These are phyloP conservation scores for Fusarium penzigii DNA, from an alignment of 2,329 filamentous ascomycete genomes.

Conservation along the genomic window DNA sequence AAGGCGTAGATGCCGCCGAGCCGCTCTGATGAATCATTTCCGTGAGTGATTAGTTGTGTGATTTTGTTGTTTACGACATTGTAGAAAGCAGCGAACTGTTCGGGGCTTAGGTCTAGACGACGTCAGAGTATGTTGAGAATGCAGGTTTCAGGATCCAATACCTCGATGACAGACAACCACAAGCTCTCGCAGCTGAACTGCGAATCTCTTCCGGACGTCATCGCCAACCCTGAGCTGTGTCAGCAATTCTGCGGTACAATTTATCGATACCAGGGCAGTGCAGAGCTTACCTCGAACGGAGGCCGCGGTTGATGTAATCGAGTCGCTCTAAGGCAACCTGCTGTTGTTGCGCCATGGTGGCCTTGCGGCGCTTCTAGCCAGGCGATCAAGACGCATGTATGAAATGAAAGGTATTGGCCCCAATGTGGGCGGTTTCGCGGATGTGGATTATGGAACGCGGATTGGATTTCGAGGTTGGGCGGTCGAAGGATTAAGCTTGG, in stretches of 20 bases:
- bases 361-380: conserved; percentile 25
- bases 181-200: conserved; percentile 55
- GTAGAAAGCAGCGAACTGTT: conserved; percentile 69
- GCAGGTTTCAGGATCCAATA: conserved; percentile 29
- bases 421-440: conserved; percentile 3
- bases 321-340: conserved; percentile 57
- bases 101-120: conserved; percentile 69
- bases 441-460: conserved; percentile 6
- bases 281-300: conserved; percentile 53
- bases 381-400: conserved; percentile 33
- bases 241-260: conserved; percentile 9
- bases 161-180: conserved; percentile 58
- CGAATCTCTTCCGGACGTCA: conserved; percentile 54
- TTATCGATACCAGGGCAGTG: not conserved
- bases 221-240: conserved; percentile 40
- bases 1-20: conserved; percentile 91
- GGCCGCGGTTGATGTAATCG: conserved; percentile 55
- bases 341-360: conserved; percentile 47
- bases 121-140: conserved; percentile 12
- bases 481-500: not conserved
- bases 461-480: not conserved
- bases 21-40: conserved; percentile 82
- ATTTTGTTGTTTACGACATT: conserved; percentile 58
- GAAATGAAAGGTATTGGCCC: conserved; percentile 6
- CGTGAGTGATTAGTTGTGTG: conserved; percentile 73